A percentile compares a stretch with the other conserved stretches of the same genome.
phyloP scores from a whole-genome alignment of 1,284 basidiomycete species.

The Ceratobasidium sp. region DNA sequence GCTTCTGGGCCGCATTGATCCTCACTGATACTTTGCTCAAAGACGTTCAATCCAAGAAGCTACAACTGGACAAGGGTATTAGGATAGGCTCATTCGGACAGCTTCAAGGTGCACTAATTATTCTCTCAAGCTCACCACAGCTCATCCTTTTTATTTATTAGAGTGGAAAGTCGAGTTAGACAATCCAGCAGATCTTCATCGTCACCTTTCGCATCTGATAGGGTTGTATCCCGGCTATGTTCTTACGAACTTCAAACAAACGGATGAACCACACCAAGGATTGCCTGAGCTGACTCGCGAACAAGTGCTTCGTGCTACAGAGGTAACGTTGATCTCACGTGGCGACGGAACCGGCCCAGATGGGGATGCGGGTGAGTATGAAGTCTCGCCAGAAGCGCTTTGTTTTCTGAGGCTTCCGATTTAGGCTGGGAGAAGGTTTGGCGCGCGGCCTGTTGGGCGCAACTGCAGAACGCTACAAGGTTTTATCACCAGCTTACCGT shows the following conservation, averaged over 20 bases:
- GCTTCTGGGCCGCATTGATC: background rate
- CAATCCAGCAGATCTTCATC: conserved; percentile 66
- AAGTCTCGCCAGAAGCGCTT: background rate
- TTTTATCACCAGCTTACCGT: conserved; percentile 74
- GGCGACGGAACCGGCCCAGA: conserved; percentile 75
- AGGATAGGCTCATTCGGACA: conserved; percentile 77
- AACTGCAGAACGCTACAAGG: conserved; percentile 62
- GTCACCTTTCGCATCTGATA: conserved; percentile 75
- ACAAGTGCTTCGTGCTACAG: conserved; percentile 64
- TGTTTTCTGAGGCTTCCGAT: background rate
- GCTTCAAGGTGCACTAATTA: conserved; percentile 64
- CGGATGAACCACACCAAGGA: conserved; percentile 8
- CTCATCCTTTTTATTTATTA: conserved; percentile 45
- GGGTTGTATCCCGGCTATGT: conserved; percentile 79
- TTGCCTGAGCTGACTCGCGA: conserved; percentile 44
- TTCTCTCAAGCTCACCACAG: background rate
- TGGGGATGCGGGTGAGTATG: conserved; percentile 60
- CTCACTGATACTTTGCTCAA: background rate
- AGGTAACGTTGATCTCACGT: conserved; percentile 66
- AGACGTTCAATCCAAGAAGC: conserved; percentile 53
- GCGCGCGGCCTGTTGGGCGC: conserved; percentile 76
- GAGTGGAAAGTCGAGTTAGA: conserved; percentile 83
- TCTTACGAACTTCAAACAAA: conserved; percentile 57
- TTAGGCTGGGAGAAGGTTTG: conserved; percentile 75
- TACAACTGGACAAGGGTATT: conserved; percentile 66